A percentile compares a stretch with the other conserved stretches of the same genome.
These are phyloP conservation scores for Lepidium campestre DNA, from an alignment of 441 rosid species.

Conservation along the genomic window DNA sequence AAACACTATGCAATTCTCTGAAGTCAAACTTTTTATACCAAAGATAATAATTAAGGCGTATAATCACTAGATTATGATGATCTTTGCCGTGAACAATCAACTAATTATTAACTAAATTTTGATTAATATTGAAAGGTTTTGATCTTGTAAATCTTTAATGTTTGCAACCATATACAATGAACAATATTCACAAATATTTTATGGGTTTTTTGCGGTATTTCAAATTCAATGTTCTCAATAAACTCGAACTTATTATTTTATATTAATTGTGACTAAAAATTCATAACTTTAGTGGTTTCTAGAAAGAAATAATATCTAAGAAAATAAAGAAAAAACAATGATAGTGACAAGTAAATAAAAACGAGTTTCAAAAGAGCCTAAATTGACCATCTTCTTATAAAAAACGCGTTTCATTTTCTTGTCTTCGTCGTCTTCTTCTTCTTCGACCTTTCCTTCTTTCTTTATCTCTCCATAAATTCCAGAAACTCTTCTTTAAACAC, in stretches of 20 bases:
- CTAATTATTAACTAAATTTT: too few species aligned
- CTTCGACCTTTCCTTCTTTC: constrained; percentile 1
- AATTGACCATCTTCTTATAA: constrained; percentile 21
- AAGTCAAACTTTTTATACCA: too few species aligned
- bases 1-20: too few species aligned
- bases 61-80: too few species aligned
- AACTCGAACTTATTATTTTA: not conserved
- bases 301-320: not conserved
- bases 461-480: not conserved
- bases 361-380: constrained; percentile 15
- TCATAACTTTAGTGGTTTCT: not conserved
- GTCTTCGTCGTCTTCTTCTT: constrained; percentile 19
- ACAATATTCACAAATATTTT: not conserved
- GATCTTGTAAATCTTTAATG: not conserved
- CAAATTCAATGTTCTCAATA: not conserved
- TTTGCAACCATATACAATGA: constrained; percentile 8
- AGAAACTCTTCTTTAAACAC: not conserved
- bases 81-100: too few species aligned
- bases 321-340: constrained; percentile 7
- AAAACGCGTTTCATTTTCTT: constrained; percentile 31
- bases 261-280: not conserved
- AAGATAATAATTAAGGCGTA: too few species aligned
- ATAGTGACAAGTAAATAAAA: constrained; percentile 1
- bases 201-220: not conserved
- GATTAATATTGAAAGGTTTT: too few species aligned